Evolutionary conservation across 2,329 filamentous ascomycete species (phyloP).

Genomic region (Calonectria pseudoturangicola): DNA sequence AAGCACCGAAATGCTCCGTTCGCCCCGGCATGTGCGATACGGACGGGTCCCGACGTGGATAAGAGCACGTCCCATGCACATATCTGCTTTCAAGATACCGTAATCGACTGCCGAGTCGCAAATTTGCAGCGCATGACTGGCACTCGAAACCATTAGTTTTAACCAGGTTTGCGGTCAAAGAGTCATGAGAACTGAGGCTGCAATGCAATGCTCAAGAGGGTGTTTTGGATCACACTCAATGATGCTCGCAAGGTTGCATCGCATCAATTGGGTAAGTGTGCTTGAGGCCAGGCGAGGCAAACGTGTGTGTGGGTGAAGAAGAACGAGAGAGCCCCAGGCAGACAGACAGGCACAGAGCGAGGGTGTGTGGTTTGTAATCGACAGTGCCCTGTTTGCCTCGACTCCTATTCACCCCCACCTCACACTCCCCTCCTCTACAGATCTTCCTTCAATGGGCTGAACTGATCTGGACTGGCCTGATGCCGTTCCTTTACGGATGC

Average conservation of each 20-base stretch:
- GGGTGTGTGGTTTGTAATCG: constrained; percentile 37
- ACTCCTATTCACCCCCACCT: constrained; percentile 9
- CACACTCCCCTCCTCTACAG: constrained; percentile 40
- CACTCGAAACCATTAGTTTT: constrained; percentile 26
- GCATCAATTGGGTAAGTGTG: constrained; percentile 18
- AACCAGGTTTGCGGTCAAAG: constrained; percentile 17
- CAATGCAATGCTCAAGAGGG: constrained; percentile 21
- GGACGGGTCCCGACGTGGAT: constrained; percentile 38
- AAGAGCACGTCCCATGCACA: constrained; percentile 7
- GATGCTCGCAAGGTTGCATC: constrained; percentile 22
- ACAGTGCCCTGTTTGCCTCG: constrained; percentile 7
- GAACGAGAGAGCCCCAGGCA: constrained; percentile 7
- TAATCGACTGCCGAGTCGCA: constrained; percentile 31
- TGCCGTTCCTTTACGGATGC: constrained; percentile 38
- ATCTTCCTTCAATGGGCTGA: constrained; percentile 27
- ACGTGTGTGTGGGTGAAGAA: constrained; percentile 22
- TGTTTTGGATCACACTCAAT: constrained; percentile 13
- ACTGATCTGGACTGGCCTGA: constrained; percentile 24
- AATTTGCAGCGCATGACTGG: constrained; percentile 26
- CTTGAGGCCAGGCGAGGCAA: constrained; percentile 28
- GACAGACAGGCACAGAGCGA: constrained; percentile 22
- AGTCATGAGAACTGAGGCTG: constrained; percentile 32
- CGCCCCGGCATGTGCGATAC: constrained; percentile 50
- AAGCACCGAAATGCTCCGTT: constrained; percentile 27
- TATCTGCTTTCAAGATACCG: constrained; percentile 14